phyloP scores from a whole-genome alignment of 805 yeast species.

The Lipomyces oligophaga region DNA sequence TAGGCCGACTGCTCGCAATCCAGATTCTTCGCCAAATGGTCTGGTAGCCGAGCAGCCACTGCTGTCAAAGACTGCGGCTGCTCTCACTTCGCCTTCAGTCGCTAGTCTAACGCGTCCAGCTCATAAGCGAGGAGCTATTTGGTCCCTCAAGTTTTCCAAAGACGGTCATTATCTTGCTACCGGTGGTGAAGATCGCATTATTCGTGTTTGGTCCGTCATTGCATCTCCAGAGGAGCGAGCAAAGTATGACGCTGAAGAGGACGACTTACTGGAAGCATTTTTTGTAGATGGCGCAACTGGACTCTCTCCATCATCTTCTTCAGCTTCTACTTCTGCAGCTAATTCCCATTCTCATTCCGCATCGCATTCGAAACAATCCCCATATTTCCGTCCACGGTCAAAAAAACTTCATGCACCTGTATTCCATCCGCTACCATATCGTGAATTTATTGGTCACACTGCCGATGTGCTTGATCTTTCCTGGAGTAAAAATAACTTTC shows the following conservation, averaged over 20 bases:
- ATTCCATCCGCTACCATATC: slow-evolving; percentile 62
- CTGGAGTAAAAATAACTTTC: slow-evolving; percentile 84
- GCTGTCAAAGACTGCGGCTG: background rate
- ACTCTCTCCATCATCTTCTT: too few species aligned
- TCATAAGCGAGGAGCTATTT: slow-evolving; percentile 49
- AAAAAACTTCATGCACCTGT: slow-evolving; percentile 61
- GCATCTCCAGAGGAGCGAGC: slow-evolving; percentile 67
- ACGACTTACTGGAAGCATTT: slow-evolving; percentile 12
- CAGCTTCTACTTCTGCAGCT: background rate
- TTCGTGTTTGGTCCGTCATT: slow-evolving; percentile 77
- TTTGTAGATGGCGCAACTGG: background rate
- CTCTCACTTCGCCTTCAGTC: slow-evolving; percentile 3
- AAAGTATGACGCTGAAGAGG: slow-evolving; percentile 29
- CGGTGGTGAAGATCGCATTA: slow-evolving; percentile 70
- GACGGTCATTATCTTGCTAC: slow-evolving; percentile 84
- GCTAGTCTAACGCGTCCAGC: slow-evolving; percentile 21
- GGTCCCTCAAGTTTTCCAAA: slow-evolving; percentile 65
- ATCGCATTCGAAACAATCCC: background rate
- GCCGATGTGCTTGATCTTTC: slow-evolving; percentile 69
- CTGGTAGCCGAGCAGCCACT: background rate
- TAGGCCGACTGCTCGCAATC: background rate
- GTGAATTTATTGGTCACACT: slow-evolving; percentile 61
- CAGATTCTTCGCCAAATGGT: background rate
- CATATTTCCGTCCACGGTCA: slow-evolving; percentile 5
- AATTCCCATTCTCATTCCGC: slow-evolving; percentile 3